Percentiles rank a stretch among this genome's conserved stretches.
phyloP scores from a whole-genome alignment of 1,284 basidiomycete genomes.

The Ceratorhiza oryzae-sativae region DNA sequence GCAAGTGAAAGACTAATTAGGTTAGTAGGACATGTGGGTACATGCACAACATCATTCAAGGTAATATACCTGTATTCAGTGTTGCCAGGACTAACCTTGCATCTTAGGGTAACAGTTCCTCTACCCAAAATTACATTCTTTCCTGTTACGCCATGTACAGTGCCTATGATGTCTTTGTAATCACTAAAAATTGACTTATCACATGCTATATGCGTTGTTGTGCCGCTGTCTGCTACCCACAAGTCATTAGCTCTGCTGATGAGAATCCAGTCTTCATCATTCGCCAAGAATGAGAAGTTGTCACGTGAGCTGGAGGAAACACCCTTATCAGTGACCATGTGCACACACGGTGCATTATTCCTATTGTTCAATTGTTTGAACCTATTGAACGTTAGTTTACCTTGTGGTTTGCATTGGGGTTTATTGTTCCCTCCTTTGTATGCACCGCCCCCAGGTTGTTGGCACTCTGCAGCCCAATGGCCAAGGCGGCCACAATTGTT shows the following conservation, averaged over 20 bases:
- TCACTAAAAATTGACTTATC: background rate
- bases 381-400: background rate
- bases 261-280: background rate
- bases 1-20: slow-evolving; percentile 1
- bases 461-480: slow-evolving; percentile 7
- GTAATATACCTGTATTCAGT: background rate
- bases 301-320: background rate
- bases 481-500: slow-evolving; percentile 22
- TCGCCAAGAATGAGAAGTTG: background rate
- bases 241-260: background rate
- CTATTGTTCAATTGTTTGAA: background rate
- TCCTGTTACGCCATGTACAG: background rate
- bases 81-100: background rate
- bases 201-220: slow-evolving; percentile 2
- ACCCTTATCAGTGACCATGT: background rate
- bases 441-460: slow-evolving; percentile 7
- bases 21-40: slow-evolving; percentile 4
- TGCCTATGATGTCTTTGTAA: background rate
- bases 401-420: background rate
- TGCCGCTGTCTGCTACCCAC: background rate
- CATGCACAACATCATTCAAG: background rate
- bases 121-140: background rate
- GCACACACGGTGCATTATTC: background rate
- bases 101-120: background rate
- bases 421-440: background rate